phyloP scores from a whole-genome alignment of 176 grass and related monocot genomes.

The Panicum miliaceum region DNA sequence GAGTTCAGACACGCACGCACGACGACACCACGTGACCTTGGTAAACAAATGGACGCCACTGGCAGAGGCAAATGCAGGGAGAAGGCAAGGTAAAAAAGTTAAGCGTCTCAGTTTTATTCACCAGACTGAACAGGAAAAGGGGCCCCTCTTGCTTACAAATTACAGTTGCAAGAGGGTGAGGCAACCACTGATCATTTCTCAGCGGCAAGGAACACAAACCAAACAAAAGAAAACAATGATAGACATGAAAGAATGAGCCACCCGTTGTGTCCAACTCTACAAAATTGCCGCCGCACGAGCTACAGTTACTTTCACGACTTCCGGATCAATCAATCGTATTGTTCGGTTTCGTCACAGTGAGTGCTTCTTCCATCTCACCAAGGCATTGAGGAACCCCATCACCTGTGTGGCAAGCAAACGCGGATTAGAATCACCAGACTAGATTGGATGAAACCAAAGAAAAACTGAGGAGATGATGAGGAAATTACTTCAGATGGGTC shows the following conservation, averaged over 20 bases:
- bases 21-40: not conserved
- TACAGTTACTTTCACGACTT: not conserved
- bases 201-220: conserved; percentile 4
- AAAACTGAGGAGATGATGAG: not conserved
- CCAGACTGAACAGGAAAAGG: not conserved
- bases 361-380: conserved; percentile 80
- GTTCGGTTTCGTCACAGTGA: conserved; percentile 1
- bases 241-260: conserved; percentile 47
- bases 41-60: not conserved
- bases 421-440: not conserved
- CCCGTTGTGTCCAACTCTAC: conserved; percentile 32
- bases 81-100: not conserved
- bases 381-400: conserved; percentile 70
- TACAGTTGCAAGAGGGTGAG: conserved; percentile 25
- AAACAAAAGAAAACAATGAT: conserved; percentile 9
- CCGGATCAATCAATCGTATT: not conserved
- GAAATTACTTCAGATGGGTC: conserved; percentile 80
- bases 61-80: not conserved
- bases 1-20: not conserved
- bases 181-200: conserved; percentile 20
- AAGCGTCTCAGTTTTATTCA: conserved; percentile 27
- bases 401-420: conserved; percentile 49
- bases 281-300: conserved; percentile 41
- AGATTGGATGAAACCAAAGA: not conserved
- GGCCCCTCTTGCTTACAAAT: conserved; percentile 31